Conservation (phyloP, 2,329 filamentous ascomycete genomes). For the Microdochium paspali region DNA sequence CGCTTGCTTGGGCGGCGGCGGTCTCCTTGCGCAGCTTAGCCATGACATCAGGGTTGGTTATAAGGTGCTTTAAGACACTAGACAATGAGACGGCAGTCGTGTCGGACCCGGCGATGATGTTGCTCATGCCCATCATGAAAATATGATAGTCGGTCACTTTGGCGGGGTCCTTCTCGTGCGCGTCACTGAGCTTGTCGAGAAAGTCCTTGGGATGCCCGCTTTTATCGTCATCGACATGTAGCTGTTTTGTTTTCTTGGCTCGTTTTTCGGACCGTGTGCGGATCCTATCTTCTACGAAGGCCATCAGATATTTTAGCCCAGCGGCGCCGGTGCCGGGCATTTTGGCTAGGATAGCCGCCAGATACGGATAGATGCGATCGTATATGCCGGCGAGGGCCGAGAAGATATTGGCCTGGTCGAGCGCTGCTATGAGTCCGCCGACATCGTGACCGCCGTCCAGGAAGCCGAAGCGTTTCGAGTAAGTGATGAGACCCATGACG, state of each 20-base stretch:
- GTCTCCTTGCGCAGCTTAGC: constrained; percentile 50
- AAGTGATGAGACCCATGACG: constrained; percentile 70
- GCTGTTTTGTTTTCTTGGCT: too few species aligned
- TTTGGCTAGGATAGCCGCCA: constrained; percentile 21
- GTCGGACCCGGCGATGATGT: constrained; percentile 68
- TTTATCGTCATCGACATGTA: too few species aligned
- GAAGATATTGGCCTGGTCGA: constrained; percentile 63
- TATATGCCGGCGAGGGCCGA: constrained; percentile 16
- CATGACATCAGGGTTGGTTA: constrained; percentile 46
- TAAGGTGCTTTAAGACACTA: constrained; percentile 66
- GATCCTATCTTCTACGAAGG: too few species aligned
- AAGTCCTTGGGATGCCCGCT: too few species aligned
- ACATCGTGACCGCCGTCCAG: constrained; percentile 66
- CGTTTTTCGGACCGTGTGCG: too few species aligned
- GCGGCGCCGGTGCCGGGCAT: too few species aligned
- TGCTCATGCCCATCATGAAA: constrained; percentile 59
- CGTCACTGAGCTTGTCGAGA: constrained; percentile 63
- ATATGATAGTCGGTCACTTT: constrained; percentile 64
- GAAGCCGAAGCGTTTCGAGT: constrained; percentile 67
- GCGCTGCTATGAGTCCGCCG: constrained; percentile 60
- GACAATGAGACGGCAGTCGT: constrained; percentile 69
- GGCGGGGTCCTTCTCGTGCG: constrained; percentile 56
- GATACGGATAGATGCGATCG: constrained; percentile 19
- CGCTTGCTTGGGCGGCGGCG: constrained; percentile 41
- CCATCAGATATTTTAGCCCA: too few species aligned